These are phyloP conservation scores for Russula lepida DNA, from an alignment of 768 basidiomycete genomes.

Conservation along the genomic window DNA sequence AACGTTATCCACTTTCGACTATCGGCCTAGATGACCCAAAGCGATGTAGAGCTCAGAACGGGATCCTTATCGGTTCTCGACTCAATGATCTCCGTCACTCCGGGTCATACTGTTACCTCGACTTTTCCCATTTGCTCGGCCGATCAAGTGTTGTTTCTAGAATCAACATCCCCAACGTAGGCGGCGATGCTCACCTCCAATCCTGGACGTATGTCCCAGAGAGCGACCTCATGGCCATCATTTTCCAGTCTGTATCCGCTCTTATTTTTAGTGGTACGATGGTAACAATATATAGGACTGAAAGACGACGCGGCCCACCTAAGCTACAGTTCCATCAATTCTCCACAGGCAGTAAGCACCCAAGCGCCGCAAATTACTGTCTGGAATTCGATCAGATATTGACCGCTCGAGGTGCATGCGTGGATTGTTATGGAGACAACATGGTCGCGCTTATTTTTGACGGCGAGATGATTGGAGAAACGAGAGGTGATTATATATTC, in stretches of 20 bases:
- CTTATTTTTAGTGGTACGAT: background rate
- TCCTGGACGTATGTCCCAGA: conserved; percentile 6
- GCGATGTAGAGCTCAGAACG: background rate
- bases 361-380: background rate
- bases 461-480: background rate
- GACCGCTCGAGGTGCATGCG: background rate
- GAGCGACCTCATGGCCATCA: conserved; percentile 9
- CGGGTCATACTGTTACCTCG: conserved; percentile 5
- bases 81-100: background rate
- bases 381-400: background rate
- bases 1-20: background rate
- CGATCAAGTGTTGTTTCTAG: background rate
- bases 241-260: background rate
- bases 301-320: background rate
- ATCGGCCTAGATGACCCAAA: background rate
- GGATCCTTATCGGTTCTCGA: background rate
- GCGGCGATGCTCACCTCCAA: background rate
- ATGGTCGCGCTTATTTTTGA: conserved; percentile 4
- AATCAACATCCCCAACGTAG: conserved; percentile 1
- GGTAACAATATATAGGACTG: background rate
- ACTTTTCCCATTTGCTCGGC: background rate
- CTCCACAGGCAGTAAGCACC: conserved; percentile 5
- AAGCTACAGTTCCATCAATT: conserved; percentile 4
- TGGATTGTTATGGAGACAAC: conserved; percentile 13
- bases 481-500: background rate